These are phyloP conservation scores for Pythium aphanidermatum DNA, from an alignment of 352 stramenopile species.

Conservation along the genomic window DNA sequence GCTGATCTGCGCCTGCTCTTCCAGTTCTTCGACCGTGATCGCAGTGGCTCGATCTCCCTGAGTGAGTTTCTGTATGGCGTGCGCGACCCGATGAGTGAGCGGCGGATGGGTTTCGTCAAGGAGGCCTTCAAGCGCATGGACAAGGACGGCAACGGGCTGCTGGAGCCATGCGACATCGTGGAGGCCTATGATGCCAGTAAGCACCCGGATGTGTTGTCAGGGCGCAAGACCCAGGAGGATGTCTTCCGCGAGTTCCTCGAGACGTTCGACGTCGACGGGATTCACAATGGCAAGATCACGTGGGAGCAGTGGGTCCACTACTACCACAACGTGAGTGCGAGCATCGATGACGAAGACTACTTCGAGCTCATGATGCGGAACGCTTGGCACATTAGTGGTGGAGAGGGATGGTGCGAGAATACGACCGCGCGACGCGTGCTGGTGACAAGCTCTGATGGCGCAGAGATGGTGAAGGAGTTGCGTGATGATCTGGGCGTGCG, in stretches of 20 bases:
- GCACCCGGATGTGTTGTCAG: slow-evolving; percentile 79
- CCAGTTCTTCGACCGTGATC: slow-evolving; percentile 78
- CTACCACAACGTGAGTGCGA: slow-evolving; percentile 87
- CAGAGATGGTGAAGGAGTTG: slow-evolving; percentile 36
- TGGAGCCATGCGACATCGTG: slow-evolving; percentile 78
- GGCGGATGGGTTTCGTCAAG: slow-evolving; percentile 59
- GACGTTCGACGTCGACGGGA: slow-evolving; percentile 73
- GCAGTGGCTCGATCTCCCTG: slow-evolving; percentile 68
- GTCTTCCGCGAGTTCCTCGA: slow-evolving; percentile 82
- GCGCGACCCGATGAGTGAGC: slow-evolving; percentile 61
- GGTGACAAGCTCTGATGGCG: slow-evolving; percentile 47
- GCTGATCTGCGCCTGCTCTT: slow-evolving; percentile 66
- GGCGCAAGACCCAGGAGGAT: slow-evolving; percentile 52
- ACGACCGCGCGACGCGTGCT: slow-evolving; percentile 56
- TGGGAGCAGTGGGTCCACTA: slow-evolving; percentile 74
- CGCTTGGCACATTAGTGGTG: slow-evolving; percentile 56
- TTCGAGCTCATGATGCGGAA: slow-evolving; percentile 92
- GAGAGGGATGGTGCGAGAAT: slow-evolving; percentile 46
- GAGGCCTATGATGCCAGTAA: slow-evolving; percentile 75
- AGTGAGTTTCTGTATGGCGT: slow-evolving; percentile 86
- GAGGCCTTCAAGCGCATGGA: slow-evolving; percentile 84
- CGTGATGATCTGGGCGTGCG: slow-evolving; percentile 39
- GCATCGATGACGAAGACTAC: slow-evolving; percentile 87
- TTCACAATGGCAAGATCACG: slow-evolving; percentile 66
- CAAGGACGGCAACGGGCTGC: slow-evolving; percentile 56